Base-by-base conservation (phyloP, 495 filamentous ascomycete genomes). In the Penicillium tannophilum region DNA sequence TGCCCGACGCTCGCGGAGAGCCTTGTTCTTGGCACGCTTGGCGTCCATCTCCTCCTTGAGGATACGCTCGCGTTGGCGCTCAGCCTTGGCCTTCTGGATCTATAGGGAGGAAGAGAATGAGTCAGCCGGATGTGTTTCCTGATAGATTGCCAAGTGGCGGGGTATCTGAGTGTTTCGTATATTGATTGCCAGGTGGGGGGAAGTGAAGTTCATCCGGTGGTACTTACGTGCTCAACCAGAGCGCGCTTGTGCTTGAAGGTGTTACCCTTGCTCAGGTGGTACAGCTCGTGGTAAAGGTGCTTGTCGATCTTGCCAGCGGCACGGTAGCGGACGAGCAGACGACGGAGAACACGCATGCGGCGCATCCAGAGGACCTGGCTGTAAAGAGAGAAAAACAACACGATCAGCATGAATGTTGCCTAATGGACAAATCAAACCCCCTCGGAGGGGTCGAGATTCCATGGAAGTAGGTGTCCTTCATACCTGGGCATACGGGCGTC, bases 191-290 rank as follows among this genome's bases (percentile, higher is more conserved):
- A 36, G 12, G 6, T 41, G 26, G 26, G 16, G 23, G 24, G 26
- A 12, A 23, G 20, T 20, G 49, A 10, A 41, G 17, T 57, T 60
- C 46, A 36, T 36, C 16, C 39, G 39, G 39, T 45, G 59, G n/a
- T 26, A 92, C 94, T 74, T 91, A 98, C 94, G 84, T 98, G 94
- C 84, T 99, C 94, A 76, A 99, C 91, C 67, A 99, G 88, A 63
- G 91, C 94, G 74, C 94, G 89, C 91, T 97, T 99, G 89, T 99
- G 94, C 92, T 99, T 99, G 89, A 99, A 99, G 76, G 94, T 93
- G 88, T 99, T 99, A 96, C 94, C 94, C 92, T 99, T 99, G 88
- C 88, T 90, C 70, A 96, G 82, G 79, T 97, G 93, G 85, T 99
- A 99, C 63, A 99, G 92, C 84, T 97, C 91, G 86, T 99, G 94